Percentiles rank a stretch among this genome's conserved stretches.
phyloP scores from a whole-genome alignment of 2,329 filamentous ascomycete species.

The Fusarium siculi region DNA sequence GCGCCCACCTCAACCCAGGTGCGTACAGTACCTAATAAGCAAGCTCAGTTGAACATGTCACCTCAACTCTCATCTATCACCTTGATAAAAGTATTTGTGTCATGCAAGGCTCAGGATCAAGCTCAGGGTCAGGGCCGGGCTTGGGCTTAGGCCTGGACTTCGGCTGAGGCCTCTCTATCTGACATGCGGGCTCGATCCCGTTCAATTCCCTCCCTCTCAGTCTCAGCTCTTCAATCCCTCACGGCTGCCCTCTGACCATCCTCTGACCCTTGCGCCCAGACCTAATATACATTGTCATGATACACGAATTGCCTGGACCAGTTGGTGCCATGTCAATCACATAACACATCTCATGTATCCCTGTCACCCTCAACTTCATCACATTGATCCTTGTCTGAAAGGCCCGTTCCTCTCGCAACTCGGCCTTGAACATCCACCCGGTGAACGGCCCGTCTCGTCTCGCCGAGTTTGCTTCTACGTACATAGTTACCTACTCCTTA shows the following conservation, averaged over 20 bases:
- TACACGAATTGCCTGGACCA: constrained; percentile 17
- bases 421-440: constrained; percentile 15
- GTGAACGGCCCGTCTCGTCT: constrained; percentile 22
- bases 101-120: constrained; percentile 20
- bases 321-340: constrained; percentile 14
- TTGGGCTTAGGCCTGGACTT: background rate
- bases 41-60: background rate
- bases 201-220: background rate
- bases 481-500: background rate
- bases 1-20: constrained; percentile 10
- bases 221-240: background rate
- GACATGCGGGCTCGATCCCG: background rate
- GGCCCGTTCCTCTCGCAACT: constrained; percentile 17
- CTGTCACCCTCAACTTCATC: constrained; percentile 11
- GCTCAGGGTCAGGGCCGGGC: constrained; percentile 2
- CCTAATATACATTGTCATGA: constrained; percentile 2
- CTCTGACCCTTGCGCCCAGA: background rate
- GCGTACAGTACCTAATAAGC: background rate
- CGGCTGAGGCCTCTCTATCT: background rate
- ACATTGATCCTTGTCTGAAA: constrained; percentile 6
- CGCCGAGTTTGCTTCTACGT: background rate
- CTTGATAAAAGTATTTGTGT: background rate
- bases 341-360: constrained; percentile 13
- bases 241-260: background rate
- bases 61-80: constrained; percentile 6